A percentile compares a stretch with the other conserved stretches of the same genome.
Evolutionary conservation across 495 filamentous ascomycete genomes (phyloP).

Genomic region (Aspergillus bridgeri): DNA sequence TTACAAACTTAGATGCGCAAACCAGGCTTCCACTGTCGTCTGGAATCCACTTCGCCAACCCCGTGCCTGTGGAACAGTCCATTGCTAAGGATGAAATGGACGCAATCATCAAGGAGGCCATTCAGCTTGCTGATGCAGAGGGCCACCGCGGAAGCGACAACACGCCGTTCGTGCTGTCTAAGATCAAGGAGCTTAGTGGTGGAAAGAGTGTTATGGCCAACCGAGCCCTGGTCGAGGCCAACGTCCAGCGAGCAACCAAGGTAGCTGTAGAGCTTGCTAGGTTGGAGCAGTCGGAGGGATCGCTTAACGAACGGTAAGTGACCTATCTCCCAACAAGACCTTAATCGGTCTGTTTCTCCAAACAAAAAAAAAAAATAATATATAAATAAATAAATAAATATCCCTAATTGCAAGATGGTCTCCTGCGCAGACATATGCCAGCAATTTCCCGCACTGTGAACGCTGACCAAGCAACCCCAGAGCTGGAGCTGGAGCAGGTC

Average conservation of each 20-base stretch:
- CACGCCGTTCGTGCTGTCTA: slow-evolving; percentile 81
- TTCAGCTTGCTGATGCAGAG: slow-evolving; percentile 64
- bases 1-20: slow-evolving; percentile 54
- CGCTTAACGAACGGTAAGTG: slow-evolving; percentile 41
- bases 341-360: background rate
- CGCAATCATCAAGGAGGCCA: slow-evolving; percentile 64
- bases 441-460: slow-evolving; percentile 26
- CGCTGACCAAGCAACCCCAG: slow-evolving; percentile 25
- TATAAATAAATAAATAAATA: slow-evolving; percentile 4
- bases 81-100: slow-evolving; percentile 75
- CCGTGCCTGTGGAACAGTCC: slow-evolving; percentile 67
- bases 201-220: slow-evolving; percentile 74
- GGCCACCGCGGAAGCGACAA: slow-evolving; percentile 73
- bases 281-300: slow-evolving; percentile 44
- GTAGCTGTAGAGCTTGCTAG: slow-evolving; percentile 74
- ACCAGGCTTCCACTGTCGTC: slow-evolving; percentile 60
- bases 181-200: slow-evolving; percentile 76
- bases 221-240: slow-evolving; percentile 69
- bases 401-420: slow-evolving; percentile 35
- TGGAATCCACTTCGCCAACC: slow-evolving; percentile 84
- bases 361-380: too few relatives aligned
- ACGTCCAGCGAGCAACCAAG: slow-evolving; percentile 74
- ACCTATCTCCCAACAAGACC: background rate
- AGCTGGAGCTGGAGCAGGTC: slow-evolving; percentile 12
- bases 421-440: slow-evolving; percentile 40